Base-by-base conservation (phyloP, 805 yeast species). In the Cyberlindnera suaveolens region DNA sequence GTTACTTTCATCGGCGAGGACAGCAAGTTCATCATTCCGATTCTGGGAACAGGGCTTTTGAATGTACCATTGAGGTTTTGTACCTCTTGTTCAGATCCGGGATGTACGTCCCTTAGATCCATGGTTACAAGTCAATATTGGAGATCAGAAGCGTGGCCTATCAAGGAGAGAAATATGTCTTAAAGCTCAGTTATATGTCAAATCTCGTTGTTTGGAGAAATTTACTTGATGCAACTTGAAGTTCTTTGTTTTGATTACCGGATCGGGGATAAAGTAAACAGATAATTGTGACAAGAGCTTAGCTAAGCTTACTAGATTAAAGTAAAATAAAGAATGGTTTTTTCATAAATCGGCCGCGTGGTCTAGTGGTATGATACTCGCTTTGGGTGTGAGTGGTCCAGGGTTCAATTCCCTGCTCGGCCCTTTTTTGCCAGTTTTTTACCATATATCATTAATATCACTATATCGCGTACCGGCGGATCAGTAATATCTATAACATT, bases 351-450 rank as follows among this genome's bases (percentile, higher is more conserved):
- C 41, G 61, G 61, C 61, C 57, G 60, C 40, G 56, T 57, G 61
- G 61, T 57, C 61, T 57, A 57, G 61, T 57, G 58, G 61, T 57
- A 57, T 57, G 61, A 57, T 57, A 52, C 61, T 57, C 61, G 61
- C 61, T 57, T 57, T 57, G 61, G 61, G 61, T 57, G 61, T 54
- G 61, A 56, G 61, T 54, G 60, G 61, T 46, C 61, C 61, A 48
- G 61, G 61, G 61, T 57, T 57, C 61, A 56, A 57, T 57, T 57
- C 61, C 61, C 61, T 48, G 61, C 55, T 49, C 59, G 59, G 61
- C 61, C 61, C 61, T 42, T 50, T 50, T 26, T 14, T 42, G 23
- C 23, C 6, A 19, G 20, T n/a, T n/a, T n/a, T n/a, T n/a, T n/a
- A n/a, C n/a, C n/a, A n/a, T n/a, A n/a, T n/a, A n/a, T n/a, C n/a